Percentiles rank a stretch among this genome's conserved stretches.
Conservation (phyloP, 176 grass and related monocot species). For the Saccharum spontaneum region DNA sequence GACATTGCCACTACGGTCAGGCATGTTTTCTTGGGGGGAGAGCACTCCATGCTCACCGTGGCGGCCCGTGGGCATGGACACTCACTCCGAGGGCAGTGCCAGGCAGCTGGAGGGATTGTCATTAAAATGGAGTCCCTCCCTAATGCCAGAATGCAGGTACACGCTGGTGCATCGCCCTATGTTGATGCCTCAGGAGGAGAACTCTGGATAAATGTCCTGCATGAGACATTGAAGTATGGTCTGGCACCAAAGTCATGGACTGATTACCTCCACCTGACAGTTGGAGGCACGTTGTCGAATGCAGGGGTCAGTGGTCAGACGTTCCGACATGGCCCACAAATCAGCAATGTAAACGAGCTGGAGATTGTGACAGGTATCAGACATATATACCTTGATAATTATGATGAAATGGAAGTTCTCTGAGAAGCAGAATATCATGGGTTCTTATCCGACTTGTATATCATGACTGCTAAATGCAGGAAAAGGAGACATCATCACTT, state of each 20-base stretch:
- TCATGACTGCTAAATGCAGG: slow-evolving; percentile 52
- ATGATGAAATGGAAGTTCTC: neutral
- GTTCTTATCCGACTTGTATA: slow-evolving; percentile 17
- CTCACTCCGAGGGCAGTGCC: slow-evolving; percentile 81
- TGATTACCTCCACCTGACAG: slow-evolving; percentile 80
- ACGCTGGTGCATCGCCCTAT: slow-evolving; percentile 53
- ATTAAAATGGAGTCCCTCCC: slow-evolving; percentile 67
- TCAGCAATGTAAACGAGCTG: slow-evolving; percentile 77
- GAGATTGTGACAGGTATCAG: slow-evolving; percentile 79
- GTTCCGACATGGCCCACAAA: slow-evolving; percentile 79
- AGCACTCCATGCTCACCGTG: slow-evolving; percentile 57
- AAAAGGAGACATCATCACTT: slow-evolving; percentile 58
- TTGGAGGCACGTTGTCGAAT: slow-evolving; percentile 78
- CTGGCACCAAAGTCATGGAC: slow-evolving; percentile 86
- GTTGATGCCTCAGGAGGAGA: slow-evolving; percentile 75
- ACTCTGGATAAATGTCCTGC: slow-evolving; percentile 80
- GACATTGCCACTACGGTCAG: slow-evolving; percentile 59
- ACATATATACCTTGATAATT: slow-evolving; percentile 12
- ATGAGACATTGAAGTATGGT: slow-evolving; percentile 63
- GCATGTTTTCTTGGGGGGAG: slow-evolving; percentile 55
- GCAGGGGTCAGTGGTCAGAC: slow-evolving; percentile 85
- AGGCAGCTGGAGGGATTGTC: slow-evolving; percentile 71
- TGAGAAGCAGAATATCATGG: neutral
- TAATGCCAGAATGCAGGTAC: slow-evolving; percentile 30
- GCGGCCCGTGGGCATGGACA: slow-evolving; percentile 80